Conservation (phyloP, 495 filamentous ascomycete species). For the Rhizodiscina lignyota region DNA sequence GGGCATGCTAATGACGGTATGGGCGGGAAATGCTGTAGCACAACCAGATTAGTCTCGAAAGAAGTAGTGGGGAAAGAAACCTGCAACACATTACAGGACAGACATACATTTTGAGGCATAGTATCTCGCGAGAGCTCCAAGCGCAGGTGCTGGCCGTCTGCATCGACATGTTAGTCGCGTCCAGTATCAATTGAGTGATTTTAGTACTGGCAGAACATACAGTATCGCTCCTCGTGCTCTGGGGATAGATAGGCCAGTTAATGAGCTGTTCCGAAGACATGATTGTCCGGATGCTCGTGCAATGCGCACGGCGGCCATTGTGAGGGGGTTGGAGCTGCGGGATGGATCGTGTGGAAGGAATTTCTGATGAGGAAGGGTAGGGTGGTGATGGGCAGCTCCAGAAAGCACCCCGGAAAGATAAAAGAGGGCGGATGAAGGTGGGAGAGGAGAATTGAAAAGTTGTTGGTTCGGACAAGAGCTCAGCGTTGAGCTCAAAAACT, state of each 20-base stretch:
- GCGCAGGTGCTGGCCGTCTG: slow-evolving; percentile 25
- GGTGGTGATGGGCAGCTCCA: no score
- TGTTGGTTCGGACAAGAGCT: no score
- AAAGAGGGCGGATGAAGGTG: neutral
- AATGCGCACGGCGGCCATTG: no score
- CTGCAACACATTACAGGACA: neutral
- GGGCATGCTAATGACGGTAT: slow-evolving; percentile 94
- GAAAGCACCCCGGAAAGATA: no score
- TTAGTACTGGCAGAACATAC: neutral
- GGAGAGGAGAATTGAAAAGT: neutral
- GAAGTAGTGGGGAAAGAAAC: no score
- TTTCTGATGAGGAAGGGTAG: neutral
- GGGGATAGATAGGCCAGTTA: slow-evolving; percentile 5
- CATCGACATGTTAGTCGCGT: slow-evolving; percentile 4
- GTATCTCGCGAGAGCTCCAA: slow-evolving; percentile 48
- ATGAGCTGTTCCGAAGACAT: neutral
- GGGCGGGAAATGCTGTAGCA: slow-evolving; percentile 65
- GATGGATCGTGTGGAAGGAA: neutral
- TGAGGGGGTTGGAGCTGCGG: no score
- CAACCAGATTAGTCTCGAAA: neutral
- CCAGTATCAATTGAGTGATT: neutral
- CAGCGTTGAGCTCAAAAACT: no score
- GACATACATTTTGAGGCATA: slow-evolving; percentile 64
- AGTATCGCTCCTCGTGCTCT: slow-evolving; percentile 5
- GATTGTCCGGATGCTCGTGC: neutral